These are phyloP conservation scores for Moelleriella libera DNA, from an alignment of 2,329 filamentous ascomycete species.

Conservation along the genomic window DNA sequence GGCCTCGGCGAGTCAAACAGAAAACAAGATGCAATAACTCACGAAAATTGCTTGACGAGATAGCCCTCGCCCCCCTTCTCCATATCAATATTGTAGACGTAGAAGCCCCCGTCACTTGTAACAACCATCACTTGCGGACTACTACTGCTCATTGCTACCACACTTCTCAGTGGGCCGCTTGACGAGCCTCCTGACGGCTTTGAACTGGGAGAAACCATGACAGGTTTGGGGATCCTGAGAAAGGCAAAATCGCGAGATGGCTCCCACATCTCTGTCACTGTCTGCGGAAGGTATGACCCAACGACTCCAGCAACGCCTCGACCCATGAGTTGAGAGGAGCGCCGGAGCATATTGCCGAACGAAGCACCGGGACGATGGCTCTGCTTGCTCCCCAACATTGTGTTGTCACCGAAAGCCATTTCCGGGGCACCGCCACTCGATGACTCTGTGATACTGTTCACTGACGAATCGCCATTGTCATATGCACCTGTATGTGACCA, in stretches of 20 bases:
- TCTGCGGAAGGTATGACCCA: slow-evolving; percentile 81
- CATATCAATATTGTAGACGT: slow-evolving; percentile 89
- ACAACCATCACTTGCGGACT: slow-evolving; percentile 97
- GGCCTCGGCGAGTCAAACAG: background rate
- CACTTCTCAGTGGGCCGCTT: slow-evolving; percentile 54
- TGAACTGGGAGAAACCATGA: slow-evolving; percentile 7
- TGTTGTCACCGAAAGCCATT: slow-evolving; percentile 10
- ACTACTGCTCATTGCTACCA: slow-evolving; percentile 94
- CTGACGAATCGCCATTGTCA: slow-evolving; percentile 26
- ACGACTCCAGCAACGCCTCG: slow-evolving; percentile 79
- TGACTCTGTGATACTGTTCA: slow-evolving; percentile 36
- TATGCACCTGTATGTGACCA: slow-evolving; percentile 38
- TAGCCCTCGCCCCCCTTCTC: slow-evolving; percentile 88
- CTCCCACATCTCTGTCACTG: slow-evolving; percentile 97
- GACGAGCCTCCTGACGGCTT: slow-evolving; percentile 16
- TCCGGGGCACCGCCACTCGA: slow-evolving; percentile 35
- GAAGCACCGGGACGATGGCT: slow-evolving; percentile 50
- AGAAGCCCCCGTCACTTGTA: slow-evolving; percentile 89
- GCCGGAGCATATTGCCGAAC: slow-evolving; percentile 79
- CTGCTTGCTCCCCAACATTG: slow-evolving; percentile 11
- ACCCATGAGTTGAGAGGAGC: slow-evolving; percentile 87
- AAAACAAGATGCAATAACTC: slow-evolving; percentile 24
- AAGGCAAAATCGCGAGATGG: slow-evolving; percentile 89
- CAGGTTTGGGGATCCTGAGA: slow-evolving; percentile 71
- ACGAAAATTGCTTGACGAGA: slow-evolving; percentile 87